Evolutionary conservation across 1,284 basidiomycete species (phyloP).

Genomic region (Marasmius sp.): DNA sequence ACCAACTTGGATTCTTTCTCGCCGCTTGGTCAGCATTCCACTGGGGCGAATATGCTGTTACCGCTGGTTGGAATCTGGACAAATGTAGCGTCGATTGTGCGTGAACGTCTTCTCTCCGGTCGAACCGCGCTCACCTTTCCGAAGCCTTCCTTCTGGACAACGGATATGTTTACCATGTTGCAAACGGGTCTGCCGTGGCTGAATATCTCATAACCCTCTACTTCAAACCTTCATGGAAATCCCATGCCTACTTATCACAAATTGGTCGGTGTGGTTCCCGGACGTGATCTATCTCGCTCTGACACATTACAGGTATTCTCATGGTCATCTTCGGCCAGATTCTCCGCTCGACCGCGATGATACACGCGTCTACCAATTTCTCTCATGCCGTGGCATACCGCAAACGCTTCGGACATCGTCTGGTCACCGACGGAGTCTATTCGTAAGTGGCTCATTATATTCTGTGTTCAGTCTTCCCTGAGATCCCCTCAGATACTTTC

Average conservation of each 20-base stretch:
- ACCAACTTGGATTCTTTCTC: conserved; percentile 81
- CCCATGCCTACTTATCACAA: conserved; percentile 49
- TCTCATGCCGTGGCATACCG: conserved; percentile 82
- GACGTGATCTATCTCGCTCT: neutral
- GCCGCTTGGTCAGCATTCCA: conserved; percentile 87
- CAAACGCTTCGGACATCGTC: conserved; percentile 72
- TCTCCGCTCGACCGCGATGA: conserved; percentile 90
- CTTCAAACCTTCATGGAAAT: conserved; percentile 62
- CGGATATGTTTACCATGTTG: conserved; percentile 82
- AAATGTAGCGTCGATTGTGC: conserved; percentile 93
- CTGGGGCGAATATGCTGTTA: conserved; percentile 92
- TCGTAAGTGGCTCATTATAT: conserved; percentile 47
- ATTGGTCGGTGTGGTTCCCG: conserved; percentile 45
- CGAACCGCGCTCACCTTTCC: conserved; percentile 1
- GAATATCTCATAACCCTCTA: conserved; percentile 82
- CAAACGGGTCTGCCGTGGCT: conserved; percentile 74
- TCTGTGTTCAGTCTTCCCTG: neutral
- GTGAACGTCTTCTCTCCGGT: conserved; percentile 28
- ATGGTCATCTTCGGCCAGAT: conserved; percentile 74
- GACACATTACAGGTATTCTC: conserved; percentile 49
- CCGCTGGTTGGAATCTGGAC: conserved; percentile 92
- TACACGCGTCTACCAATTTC: conserved; percentile 92
- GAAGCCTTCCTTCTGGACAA: conserved; percentile 95
- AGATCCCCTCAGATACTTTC: conserved; percentile 62
- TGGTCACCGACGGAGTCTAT: conserved; percentile 88